Conservation (phyloP, 169 alveolate species). For the Cytauxzoon felis region DNA sequence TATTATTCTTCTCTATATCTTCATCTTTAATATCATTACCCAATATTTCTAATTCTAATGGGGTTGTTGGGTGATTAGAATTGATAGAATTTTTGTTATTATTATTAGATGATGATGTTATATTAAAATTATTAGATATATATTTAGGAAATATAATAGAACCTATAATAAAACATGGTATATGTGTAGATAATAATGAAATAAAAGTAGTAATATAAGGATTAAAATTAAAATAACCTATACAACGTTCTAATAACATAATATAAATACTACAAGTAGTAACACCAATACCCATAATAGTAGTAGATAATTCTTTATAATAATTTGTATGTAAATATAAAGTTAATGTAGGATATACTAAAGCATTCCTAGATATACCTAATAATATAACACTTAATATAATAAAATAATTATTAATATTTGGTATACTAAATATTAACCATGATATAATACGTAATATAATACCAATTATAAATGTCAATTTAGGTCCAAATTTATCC, state of each 20-base stretch:
- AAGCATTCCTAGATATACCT: constrained; percentile 34
- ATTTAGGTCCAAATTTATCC: constrained; percentile 48
- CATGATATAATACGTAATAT: constrained; percentile 28
- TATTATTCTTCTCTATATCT: too few species aligned
- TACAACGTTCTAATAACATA: constrained; percentile 10
- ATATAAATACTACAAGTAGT: constrained; percentile 17
- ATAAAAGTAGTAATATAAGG: constrained; percentile 10
- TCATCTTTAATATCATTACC: too few species aligned
- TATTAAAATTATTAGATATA: too few species aligned
- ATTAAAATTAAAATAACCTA: background rate
- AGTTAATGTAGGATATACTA: constrained; percentile 50
- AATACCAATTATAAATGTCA: constrained; percentile 34
- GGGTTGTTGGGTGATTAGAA: too few species aligned
- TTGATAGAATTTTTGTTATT: too few species aligned
- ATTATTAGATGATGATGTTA: too few species aligned
- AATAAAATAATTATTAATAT: background rate
- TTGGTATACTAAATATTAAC: constrained; percentile 28
- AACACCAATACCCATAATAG: constrained; percentile 28
- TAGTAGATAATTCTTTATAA: constrained; percentile 26
- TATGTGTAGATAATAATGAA: constrained; percentile 14
- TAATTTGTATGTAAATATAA: constrained; percentile 26
- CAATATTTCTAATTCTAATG: too few species aligned
- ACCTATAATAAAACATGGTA: constrained; percentile 23
- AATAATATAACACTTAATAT: constrained; percentile 10
- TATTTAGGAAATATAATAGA: constrained; percentile 7